Percentiles rank a stretch among this genome's conserved stretches.
These are phyloP conservation scores for Apophysomyces trapeziformis DNA, from an alignment of 371 early-diverging fungal species.

Conservation along the genomic window DNA sequence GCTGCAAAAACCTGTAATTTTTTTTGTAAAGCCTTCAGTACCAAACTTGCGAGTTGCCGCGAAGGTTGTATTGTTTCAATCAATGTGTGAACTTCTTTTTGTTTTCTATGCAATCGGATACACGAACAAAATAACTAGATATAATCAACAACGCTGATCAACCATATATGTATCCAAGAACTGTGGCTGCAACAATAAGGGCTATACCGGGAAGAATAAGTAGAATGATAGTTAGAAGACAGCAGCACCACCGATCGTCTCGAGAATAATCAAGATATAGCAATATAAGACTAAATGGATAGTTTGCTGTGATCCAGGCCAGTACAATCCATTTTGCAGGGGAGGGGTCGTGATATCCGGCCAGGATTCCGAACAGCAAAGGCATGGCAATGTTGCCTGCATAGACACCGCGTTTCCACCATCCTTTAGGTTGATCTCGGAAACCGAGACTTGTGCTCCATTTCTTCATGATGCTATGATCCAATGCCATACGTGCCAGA, in stretches of 20 bases:
- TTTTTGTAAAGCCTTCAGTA: no score
- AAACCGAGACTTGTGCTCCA: not conserved
- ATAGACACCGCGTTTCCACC: slow-evolving; percentile 3
- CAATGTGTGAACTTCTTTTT: no score
- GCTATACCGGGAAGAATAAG: slow-evolving; percentile 2
- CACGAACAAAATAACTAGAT: not conserved
- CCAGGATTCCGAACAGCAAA: not conserved
- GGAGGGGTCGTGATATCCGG: slow-evolving; percentile 1
- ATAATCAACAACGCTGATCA: not conserved
- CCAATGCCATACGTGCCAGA: not conserved
- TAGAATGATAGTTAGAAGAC: not conserved
- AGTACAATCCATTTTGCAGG: slow-evolving; percentile 3
- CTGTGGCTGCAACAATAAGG: not conserved
- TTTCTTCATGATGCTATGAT: not conserved
- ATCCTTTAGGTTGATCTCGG: slow-evolving; percentile 4
- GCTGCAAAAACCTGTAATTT: no score
- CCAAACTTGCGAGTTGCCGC: no score
- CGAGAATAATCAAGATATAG: slow-evolving; percentile 7
- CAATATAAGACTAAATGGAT: not conserved
- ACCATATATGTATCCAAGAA: not conserved
- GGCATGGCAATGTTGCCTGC: not conserved
- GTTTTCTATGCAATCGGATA: no score
- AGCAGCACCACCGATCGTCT: not conserved
- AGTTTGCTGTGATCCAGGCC: slow-evolving; percentile 9
- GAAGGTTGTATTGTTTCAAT: no score